Evolutionary conservation across 495 filamentous ascomycete genomes (phyloP).

Genomic region (Echria macrotheca): DNA sequence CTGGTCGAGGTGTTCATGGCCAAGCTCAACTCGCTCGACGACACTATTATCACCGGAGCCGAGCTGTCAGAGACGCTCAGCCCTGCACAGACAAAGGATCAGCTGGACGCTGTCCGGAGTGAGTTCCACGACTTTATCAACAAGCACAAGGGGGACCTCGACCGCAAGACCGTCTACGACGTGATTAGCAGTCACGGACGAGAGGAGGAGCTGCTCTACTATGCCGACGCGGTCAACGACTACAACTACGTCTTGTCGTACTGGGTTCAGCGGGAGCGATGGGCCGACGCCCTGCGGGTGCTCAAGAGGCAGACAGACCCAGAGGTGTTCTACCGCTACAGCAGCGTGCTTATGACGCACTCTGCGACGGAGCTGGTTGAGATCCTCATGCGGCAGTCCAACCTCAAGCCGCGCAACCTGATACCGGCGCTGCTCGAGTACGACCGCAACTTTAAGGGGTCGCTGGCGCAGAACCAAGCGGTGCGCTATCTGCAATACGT

Average conservation of each 20-base stretch:
- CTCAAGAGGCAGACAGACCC: constrained; percentile 86
- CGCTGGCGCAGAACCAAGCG: constrained; percentile 77
- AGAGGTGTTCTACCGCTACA: constrained; percentile 92
- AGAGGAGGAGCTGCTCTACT: constrained; percentile 86
- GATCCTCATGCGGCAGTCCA: constrained; percentile 85
- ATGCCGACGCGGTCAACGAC: constrained; percentile 80
- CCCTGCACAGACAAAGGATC: constrained; percentile 62
- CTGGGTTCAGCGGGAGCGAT: constrained; percentile 94
- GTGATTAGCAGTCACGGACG: constrained; percentile 93
- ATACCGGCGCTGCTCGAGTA: constrained; percentile 93
- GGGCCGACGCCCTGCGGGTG: constrained; percentile 82
- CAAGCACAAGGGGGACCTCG: constrained; percentile 78
- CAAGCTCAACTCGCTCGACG: constrained; percentile 89
- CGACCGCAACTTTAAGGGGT: constrained; percentile 63
- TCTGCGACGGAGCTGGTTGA: constrained; percentile 78
- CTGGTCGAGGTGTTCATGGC: constrained; percentile 95
- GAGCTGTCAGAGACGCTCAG: constrained; percentile 69
- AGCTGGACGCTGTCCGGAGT: constrained; percentile 59
- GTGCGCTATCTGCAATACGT: constrained; percentile 90
- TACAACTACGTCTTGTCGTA: constrained; percentile 93
- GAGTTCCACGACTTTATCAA: constrained; percentile 87
- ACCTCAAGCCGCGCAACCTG: constrained; percentile 79
- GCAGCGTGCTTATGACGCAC: constrained; percentile 91
- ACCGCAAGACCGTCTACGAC: constrained; percentile 88
- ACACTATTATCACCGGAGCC: constrained; percentile 85